A percentile compares a stretch with the other conserved stretches of the same genome.
phyloP scores from a whole-genome alignment of 1,139 yeast species.

The Scheffersomyces cryptocercus region DNA sequence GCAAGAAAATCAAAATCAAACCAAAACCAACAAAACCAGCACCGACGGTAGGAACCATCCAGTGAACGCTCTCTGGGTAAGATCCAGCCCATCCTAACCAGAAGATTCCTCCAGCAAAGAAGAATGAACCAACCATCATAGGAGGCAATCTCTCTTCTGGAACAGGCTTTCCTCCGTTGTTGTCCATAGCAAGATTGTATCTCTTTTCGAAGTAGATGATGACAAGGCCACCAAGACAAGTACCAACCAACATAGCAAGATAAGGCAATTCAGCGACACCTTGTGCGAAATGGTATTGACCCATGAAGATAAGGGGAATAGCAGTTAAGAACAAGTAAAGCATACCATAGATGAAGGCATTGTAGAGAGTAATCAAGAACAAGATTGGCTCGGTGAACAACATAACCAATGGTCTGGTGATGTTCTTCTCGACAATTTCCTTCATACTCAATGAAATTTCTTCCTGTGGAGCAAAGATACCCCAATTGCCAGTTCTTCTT shows the following conservation, averaged over 20 bases:
- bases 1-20: conserved; percentile 70
- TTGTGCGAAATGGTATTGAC: conserved; percentile 53
- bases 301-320: conserved; percentile 69
- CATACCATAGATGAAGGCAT: conserved; percentile 83
- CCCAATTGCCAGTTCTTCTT: conserved; percentile 66
- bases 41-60: conserved; percentile 84
- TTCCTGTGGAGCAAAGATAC: conserved; percentile 82
- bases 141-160: conserved; percentile 83
- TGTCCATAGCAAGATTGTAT: conserved; percentile 33
- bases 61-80: conserved; percentile 65
- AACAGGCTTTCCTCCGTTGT: conserved; percentile 58
- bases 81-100: conserved; percentile 89
- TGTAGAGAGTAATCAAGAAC: conserved; percentile 67
- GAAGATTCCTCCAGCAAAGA: conserved; percentile 74
- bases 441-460: conserved; percentile 59
- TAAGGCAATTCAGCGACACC: conserved; percentile 68
- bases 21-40: conserved; percentile 77
- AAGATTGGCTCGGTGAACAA: conserved; percentile 72
- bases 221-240: conserved; percentile 53
- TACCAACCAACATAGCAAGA: conserved; percentile 61
- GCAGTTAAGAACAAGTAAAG: conserved; percentile 77
- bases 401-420: conserved; percentile 71
- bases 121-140: conserved; percentile 66
- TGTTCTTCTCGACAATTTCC: conserved; percentile 68
- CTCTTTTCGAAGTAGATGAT: conserved; percentile 30